phyloP scores from a whole-genome alignment of 306 rosid genomes.

The Fagus crenata region DNA sequence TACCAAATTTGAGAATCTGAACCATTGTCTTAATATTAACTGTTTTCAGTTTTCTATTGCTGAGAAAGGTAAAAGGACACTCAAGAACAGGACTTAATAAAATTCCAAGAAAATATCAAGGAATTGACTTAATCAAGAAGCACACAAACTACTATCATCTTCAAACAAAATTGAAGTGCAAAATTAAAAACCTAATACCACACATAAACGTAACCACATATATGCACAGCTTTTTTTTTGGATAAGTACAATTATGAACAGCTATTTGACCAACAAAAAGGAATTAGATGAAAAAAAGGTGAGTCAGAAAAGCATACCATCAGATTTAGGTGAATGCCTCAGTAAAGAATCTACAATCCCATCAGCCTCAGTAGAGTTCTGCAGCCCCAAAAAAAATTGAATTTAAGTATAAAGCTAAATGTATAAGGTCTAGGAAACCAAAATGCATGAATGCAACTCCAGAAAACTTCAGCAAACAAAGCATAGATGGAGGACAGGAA shows the following conservation, averaged over 20 bases:
- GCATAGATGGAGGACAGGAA: neutral
- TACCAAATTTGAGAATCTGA: neutral
- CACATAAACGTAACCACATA: neutral
- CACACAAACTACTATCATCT: neutral
- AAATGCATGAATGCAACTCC: neutral
- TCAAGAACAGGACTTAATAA: neutral
- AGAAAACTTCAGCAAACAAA: neutral
- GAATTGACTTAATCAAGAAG: neutral
- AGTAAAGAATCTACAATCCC: conserved; percentile 22
- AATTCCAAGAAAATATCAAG: neutral
- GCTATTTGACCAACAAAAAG: conserved; percentile 3
- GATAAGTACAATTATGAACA: neutral
- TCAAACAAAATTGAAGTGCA: neutral
- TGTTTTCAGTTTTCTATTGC: neutral
- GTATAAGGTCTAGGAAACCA: neutral
- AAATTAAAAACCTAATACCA: neutral
- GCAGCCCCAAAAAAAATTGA: conserved; percentile 30
- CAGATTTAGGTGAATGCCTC: conserved; percentile 31
- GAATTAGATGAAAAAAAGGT: neutral
- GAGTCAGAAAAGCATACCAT: conserved; percentile 44
- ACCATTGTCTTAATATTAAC: neutral
- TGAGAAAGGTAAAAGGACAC: neutral
- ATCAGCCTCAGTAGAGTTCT: conserved; percentile 45
- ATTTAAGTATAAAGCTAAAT: neutral
- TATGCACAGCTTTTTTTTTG: neutral